Conservation (phyloP, 2,329 filamentous ascomycete species). For the Colletotrichum paranaense region DNA sequence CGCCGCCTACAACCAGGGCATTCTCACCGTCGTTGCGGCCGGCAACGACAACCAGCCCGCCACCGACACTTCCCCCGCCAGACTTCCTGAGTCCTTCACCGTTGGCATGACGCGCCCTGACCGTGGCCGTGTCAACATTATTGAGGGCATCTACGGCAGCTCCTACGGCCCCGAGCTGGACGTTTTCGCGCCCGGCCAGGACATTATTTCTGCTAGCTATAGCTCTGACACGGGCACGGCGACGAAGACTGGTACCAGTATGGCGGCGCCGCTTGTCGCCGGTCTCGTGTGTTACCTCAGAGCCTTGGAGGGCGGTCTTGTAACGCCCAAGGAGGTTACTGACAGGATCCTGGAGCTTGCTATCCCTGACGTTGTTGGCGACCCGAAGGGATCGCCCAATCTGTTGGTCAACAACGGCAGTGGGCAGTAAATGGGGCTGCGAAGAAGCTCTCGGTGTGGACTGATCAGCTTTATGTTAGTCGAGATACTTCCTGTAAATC, state of each 20-base stretch:
- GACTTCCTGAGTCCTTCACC: constrained; percentile 41
- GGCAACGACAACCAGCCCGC: constrained; percentile 58
- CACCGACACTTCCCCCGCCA: constrained; percentile 58
- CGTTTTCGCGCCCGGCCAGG: constrained; percentile 29
- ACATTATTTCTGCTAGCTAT: constrained; percentile 59
- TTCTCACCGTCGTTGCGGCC: constrained; percentile 65
- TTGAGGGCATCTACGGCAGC: constrained; percentile 50
- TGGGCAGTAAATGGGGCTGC: not conserved
- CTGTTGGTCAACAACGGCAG: constrained; percentile 59
- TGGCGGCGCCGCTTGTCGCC: constrained; percentile 70
- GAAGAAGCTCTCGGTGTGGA: no score
- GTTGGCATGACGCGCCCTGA: constrained; percentile 41
- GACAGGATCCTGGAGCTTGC: constrained; percentile 53
- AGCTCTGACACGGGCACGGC: constrained; percentile 51
- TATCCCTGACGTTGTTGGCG: constrained; percentile 50
- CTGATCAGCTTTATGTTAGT: no score
- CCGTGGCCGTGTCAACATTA: constrained; percentile 46
- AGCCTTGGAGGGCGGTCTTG: constrained; percentile 48
- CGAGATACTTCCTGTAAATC: no score
- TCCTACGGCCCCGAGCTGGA: constrained; percentile 50
- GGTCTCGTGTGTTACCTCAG: constrained; percentile 66
- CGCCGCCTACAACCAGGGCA: constrained; percentile 55
- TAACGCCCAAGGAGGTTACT: constrained; percentile 54
- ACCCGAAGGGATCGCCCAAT: constrained; percentile 52
- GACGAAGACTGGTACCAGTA: constrained; percentile 68